Conservation (phyloP, 257 asterid species). For the Rauvolfia tetraphylla region DNA sequence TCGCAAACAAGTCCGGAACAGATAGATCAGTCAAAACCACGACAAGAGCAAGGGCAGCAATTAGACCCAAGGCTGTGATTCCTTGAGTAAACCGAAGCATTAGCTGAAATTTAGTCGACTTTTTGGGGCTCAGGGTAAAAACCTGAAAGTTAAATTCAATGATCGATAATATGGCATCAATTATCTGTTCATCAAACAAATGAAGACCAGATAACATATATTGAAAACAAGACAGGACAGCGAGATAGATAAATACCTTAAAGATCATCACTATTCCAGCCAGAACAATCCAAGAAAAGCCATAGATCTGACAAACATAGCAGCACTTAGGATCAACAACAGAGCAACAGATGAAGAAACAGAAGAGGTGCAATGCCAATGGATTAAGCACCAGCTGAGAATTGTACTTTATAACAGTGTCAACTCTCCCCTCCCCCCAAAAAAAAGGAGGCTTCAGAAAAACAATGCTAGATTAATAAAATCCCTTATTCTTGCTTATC, state of each 20-base stretch:
- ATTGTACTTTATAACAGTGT: too few species aligned
- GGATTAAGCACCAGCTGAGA: not conserved
- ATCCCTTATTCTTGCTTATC: not conserved
- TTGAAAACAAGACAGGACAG: not conserved
- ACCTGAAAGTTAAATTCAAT: constrained; percentile 43
- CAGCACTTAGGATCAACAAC: constrained; percentile 1
- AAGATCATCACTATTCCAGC: constrained; percentile 74
- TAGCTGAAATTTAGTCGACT: constrained; percentile 79
- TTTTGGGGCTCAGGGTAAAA: constrained; percentile 79
- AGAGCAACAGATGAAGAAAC: constrained; percentile 8
- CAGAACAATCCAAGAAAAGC: constrained; percentile 91
- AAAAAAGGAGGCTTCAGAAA: not conserved
- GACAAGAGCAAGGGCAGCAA: constrained; percentile 72
- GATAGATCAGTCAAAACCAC: constrained; percentile 63
- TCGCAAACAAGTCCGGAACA: constrained; percentile 76
- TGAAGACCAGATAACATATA: not conserved
- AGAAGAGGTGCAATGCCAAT: not conserved
- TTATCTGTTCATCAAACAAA: not conserved
- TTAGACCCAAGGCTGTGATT: constrained; percentile 70
- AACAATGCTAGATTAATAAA: not conserved
- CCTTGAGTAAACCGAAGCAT: constrained; percentile 96
- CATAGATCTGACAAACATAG: constrained; percentile 51
- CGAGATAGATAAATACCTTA: constrained; percentile 55
- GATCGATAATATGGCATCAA: not conserved
- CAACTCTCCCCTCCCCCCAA: too few species aligned